These are phyloP conservation scores for Lithohypha guttulata DNA, from an alignment of 2,329 filamentous ascomycete genomes.

Conservation along the genomic window DNA sequence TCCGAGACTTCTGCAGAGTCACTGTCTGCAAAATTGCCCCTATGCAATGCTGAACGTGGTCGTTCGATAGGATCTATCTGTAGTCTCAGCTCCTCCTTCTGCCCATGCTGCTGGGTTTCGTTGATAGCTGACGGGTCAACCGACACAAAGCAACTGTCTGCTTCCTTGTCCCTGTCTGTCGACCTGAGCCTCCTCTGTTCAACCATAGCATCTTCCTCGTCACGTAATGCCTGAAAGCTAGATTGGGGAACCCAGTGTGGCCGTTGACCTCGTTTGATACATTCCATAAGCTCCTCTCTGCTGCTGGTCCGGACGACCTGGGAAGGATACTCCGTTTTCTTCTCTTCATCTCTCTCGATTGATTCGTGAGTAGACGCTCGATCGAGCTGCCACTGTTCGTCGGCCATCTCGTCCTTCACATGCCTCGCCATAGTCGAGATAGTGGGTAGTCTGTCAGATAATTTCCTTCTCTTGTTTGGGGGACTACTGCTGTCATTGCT, in stretches of 20 bases:
- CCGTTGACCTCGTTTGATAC: slow-evolving; percentile 68
- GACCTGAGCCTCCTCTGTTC: neutral
- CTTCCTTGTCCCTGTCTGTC: neutral
- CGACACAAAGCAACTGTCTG: too few relatives aligned
- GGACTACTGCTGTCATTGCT: slow-evolving; percentile 6
- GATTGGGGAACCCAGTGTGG: slow-evolving; percentile 60
- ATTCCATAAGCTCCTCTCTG: slow-evolving; percentile 69
- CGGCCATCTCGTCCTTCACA: neutral
- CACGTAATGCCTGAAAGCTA: slow-evolving; percentile 39
- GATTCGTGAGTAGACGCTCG: neutral
- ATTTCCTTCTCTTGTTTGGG: slow-evolving; percentile 18
- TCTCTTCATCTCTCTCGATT: neutral
- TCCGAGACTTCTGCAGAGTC: slow-evolving; percentile 22
- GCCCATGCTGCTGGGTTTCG: neutral
- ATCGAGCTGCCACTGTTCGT: slow-evolving; percentile 1
- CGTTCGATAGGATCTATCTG: neutral
- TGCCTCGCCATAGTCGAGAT: slow-evolving; percentile 11
- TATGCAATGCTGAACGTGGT: slow-evolving; percentile 6
- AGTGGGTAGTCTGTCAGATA: slow-evolving; percentile 11
- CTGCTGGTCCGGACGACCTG: slow-evolving; percentile 32
- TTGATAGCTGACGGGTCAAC: neutral
- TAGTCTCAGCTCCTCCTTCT: neutral
- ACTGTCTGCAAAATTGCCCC: slow-evolving; percentile 26
- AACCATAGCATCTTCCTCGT: slow-evolving; percentile 25
- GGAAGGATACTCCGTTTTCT: neutral